Percentiles rank a stretch among this genome's conserved stretches.
Conservation (phyloP, 202 grass and related monocot genomes). For the Carex arenaria region DNA sequence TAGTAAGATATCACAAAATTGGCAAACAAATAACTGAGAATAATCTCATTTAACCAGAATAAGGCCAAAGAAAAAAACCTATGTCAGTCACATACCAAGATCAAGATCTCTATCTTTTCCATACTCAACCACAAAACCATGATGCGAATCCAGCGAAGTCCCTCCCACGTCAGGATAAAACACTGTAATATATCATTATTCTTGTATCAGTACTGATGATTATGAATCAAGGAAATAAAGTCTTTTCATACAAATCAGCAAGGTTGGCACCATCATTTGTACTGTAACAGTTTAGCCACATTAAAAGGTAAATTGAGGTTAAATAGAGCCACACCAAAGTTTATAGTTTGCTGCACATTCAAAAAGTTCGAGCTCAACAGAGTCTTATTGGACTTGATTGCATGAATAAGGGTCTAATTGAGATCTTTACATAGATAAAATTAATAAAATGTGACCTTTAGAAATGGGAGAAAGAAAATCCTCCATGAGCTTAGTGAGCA, state of each 20-base stretch:
- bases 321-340: neutral
- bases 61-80: neutral
- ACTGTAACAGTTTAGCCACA: neutral
- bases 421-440: neutral
- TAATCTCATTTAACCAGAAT: neutral
- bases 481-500: constrained; percentile 93
- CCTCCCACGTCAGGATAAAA: constrained; percentile 89
- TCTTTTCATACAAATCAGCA: neutral
- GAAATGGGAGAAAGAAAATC: constrained; percentile 79
- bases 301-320: neutral
- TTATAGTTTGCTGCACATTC: neutral
- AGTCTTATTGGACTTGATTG: neutral
- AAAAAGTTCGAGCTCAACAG: neutral
- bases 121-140: constrained; percentile 97
- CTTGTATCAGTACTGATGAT: constrained; percentile 6
- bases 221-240: constrained; percentile 18
- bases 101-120: constrained; percentile 94
- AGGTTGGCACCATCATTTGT: neutral
- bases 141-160: constrained; percentile 76
- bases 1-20: neutral
- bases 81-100: constrained; percentile 45
- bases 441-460: constrained; percentile 42
- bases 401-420: neutral
- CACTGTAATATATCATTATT: constrained; percentile 45
- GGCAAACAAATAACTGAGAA: neutral